These are phyloP conservation scores for Yamadazyma kitorensis DNA, from an alignment of 805 yeast genomes.

Conservation along the genomic window DNA sequence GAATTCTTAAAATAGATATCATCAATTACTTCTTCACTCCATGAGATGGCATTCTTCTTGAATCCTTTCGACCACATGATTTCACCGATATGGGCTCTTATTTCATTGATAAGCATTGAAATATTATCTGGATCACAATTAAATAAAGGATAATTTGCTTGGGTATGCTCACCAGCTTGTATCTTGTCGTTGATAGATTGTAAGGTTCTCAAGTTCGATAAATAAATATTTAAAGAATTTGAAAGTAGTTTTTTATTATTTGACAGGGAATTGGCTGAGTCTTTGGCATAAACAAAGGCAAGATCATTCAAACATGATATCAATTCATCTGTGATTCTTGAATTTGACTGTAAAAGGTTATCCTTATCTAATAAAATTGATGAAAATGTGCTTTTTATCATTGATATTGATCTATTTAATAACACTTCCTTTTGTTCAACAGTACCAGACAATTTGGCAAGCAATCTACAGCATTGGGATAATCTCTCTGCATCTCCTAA, in stretches of 20 bases:
- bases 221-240: conserved; percentile 33
- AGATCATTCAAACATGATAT: conserved; percentile 29
- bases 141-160: conserved; percentile 34
- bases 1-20: conserved; percentile 30
- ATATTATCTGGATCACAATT: conserved; percentile 30
- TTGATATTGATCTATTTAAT: conserved; percentile 28
- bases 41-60: conserved; percentile 35
- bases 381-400: conserved; percentile 30
- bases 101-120: conserved; percentile 26
- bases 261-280: conserved; percentile 5
- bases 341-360: conserved; percentile 23
- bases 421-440: conserved; percentile 20
- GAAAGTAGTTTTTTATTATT: conserved; percentile 14
- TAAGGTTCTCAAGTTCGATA: conserved; percentile 30
- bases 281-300: conserved; percentile 30
- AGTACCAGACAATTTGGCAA: conserved; percentile 24
- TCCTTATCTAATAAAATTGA: conserved; percentile 21
- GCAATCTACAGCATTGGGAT: conserved; percentile 37
- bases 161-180: conserved; percentile 17
- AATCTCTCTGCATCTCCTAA: conserved; percentile 41
- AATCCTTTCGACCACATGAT: conserved; percentile 41
- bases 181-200: conserved; percentile 18
- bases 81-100: conserved; percentile 39
- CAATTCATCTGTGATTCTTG: conserved; percentile 37
- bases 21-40: conserved; percentile 42